phyloP scores from a whole-genome alignment of 2,329 filamentous ascomycete genomes.

The Botrytis pseudocinerea region DNA sequence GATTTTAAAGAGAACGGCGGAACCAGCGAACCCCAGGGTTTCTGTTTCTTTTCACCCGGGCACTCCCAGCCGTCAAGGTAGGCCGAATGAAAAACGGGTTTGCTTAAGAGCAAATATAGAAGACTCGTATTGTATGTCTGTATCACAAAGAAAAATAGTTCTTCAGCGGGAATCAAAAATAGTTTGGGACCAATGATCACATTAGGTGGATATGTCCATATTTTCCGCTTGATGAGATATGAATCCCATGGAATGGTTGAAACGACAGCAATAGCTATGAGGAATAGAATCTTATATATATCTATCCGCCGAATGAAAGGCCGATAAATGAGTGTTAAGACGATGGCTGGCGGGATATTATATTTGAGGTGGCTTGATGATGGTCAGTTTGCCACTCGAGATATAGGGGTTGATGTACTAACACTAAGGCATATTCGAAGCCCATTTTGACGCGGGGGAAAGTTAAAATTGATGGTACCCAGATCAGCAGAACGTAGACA shows the following conservation, averaged over 20 bases:
- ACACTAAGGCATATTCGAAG: constrained; percentile 64
- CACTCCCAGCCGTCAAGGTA: constrained; percentile 46
- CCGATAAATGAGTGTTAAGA: constrained; percentile 58
- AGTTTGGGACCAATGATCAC: constrained; percentile 64
- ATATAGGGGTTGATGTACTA: constrained; percentile 40
- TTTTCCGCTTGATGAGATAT: constrained; percentile 64
- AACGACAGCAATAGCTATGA: constrained; percentile 63
- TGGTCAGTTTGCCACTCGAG: constrained; percentile 17
- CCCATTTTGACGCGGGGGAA: constrained; percentile 47
- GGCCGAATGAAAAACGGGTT: constrained; percentile 57
- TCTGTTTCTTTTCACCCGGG: constrained; percentile 10
- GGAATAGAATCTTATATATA: constrained; percentile 60
- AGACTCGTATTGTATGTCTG: constrained; percentile 74
- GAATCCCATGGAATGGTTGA: constrained; percentile 77
- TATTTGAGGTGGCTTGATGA: constrained; percentile 57
- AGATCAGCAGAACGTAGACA: not conserved
- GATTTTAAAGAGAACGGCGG: constrained; percentile 24
- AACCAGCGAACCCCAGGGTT: constrained; percentile 24
- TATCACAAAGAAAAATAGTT: constrained; percentile 75
- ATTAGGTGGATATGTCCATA: constrained; percentile 71
- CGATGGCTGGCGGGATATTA: constrained; percentile 63
- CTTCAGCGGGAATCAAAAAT: constrained; percentile 67
- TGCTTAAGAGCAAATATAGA: constrained; percentile 67
- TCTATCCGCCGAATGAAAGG: constrained; percentile 64
- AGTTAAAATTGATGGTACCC: constrained; percentile 13